These are phyloP conservation scores for Auriculariales sp. DNA, from an alignment of 768 basidiomycete genomes.

Conservation along the genomic window DNA sequence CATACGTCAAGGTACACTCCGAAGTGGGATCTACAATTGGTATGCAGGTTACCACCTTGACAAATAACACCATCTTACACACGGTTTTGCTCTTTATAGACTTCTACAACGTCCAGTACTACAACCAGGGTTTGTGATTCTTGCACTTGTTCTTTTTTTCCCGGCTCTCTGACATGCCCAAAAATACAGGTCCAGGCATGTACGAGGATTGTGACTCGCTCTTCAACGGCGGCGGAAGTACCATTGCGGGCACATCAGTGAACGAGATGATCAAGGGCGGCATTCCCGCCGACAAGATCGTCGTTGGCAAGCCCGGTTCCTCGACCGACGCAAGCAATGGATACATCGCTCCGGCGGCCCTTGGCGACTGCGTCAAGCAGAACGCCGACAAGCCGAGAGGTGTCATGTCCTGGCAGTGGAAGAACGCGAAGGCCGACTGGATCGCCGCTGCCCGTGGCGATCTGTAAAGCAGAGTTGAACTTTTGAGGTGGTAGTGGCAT, in stretches of 20 bases:
- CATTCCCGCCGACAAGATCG: constrained; percentile 19
- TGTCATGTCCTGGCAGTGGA: not conserved
- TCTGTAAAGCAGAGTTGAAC: not conserved
- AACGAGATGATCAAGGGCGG: constrained; percentile 18
- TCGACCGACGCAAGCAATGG: not conserved
- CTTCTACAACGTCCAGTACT: constrained; percentile 13
- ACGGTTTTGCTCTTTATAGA: constrained; percentile 12
- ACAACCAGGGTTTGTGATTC: not conserved
- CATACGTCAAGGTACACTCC: constrained; percentile 16
- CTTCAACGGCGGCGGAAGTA: constrained; percentile 12
- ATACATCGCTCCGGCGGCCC: not conserved
- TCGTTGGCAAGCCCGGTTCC: constrained; percentile 20
- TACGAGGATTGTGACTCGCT: constrained; percentile 10
- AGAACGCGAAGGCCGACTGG: not conserved
- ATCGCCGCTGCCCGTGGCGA: not conserved
- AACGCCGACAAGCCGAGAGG: not conserved
- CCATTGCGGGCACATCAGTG: constrained; percentile 18
- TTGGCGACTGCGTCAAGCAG: not conserved
- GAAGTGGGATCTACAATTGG: constrained; percentile 11
- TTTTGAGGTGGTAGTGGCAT: too few relatives aligned
- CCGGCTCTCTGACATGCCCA: too few relatives aligned
- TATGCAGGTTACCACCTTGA: too few relatives aligned
- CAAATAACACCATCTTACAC: not conserved
- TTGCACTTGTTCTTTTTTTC: not conserved
- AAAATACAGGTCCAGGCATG: not conserved